Conservation (phyloP, 2,329 filamentous ascomycete species). For the Fusarium sp. region DNA sequence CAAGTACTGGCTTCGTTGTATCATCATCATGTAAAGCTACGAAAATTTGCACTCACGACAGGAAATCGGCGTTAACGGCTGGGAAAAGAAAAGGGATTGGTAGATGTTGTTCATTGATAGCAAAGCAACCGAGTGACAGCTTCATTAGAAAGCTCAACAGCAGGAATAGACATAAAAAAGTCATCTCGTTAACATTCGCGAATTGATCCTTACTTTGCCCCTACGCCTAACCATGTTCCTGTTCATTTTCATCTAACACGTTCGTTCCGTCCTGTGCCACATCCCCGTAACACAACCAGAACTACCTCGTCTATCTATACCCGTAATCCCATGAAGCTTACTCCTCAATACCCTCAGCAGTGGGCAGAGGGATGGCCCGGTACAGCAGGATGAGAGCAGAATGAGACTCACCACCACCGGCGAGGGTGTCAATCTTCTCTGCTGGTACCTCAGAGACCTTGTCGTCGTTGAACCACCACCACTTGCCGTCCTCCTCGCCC, state of each 20-base stretch:
- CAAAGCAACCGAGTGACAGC: not conserved
- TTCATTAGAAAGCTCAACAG: not conserved
- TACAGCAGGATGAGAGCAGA: slow-evolving; percentile 86
- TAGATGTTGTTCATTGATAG: slow-evolving; percentile 11
- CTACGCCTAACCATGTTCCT: slow-evolving; percentile 33
- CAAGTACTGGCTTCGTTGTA: slow-evolving; percentile 7
- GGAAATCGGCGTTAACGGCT: slow-evolving; percentile 22
- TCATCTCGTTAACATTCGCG: slow-evolving; percentile 10
- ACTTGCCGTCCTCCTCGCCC: slow-evolving; percentile 88
- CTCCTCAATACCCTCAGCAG: slow-evolving; percentile 60
- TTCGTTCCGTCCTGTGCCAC: slow-evolving; percentile 13
- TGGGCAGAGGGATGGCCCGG: slow-evolving; percentile 77
- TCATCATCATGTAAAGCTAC: slow-evolving; percentile 26
- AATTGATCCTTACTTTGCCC: slow-evolving; percentile 32
- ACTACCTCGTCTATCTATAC: not conserved
- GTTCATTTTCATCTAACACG: slow-evolving; percentile 20
- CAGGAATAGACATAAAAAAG: slow-evolving; percentile 12
- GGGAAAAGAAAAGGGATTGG: not conserved
- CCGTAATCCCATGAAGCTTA: slow-evolving; percentile 20
- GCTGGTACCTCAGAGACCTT: slow-evolving; percentile 91
- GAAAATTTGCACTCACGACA: slow-evolving; percentile 7
- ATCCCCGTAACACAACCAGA: not conserved
- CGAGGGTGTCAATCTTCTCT: slow-evolving; percentile 90
- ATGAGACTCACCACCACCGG: slow-evolving; percentile 90
- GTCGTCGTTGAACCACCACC: slow-evolving; percentile 99